Percentiles rank a stretch among this genome's conserved stretches.
Evolutionary conservation across 2,329 filamentous ascomycete species (phyloP).

Genomic region (Lachnellula hyalina): DNA sequence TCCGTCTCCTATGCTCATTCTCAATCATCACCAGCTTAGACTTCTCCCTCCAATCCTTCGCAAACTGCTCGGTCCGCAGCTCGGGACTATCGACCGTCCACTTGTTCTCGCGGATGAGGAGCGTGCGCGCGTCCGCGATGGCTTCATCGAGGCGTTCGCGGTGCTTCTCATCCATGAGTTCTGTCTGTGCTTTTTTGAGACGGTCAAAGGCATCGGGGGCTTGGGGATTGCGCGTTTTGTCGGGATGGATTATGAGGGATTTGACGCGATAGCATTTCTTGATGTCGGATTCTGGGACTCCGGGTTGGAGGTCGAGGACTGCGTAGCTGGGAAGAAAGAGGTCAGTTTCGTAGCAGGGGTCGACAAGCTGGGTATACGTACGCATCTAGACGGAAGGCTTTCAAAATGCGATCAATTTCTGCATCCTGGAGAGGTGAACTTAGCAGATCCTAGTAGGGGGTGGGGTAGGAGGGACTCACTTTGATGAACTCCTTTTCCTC

Average conservation of each 20-base stretch:
- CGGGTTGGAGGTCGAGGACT: conserved; percentile 90
- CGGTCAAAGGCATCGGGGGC: conserved; percentile 96
- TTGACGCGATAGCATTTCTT: conserved; percentile 92
- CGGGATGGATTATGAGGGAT: conserved; percentile 97
- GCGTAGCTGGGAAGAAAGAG: conserved; percentile 60
- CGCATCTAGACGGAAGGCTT: conserved; percentile 78
- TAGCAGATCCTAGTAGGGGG: neutral
- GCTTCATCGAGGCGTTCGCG: conserved; percentile 84
- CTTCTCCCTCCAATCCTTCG: conserved; percentile 84
- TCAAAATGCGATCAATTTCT: conserved; percentile 90
- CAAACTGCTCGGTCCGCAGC: conserved; percentile 77
- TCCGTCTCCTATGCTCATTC: conserved; percentile 76
- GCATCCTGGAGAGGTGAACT: conserved; percentile 59
- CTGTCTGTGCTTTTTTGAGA: conserved; percentile 87
- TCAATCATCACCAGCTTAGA: conserved; percentile 85
- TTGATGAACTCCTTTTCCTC: conserved; percentile 91
- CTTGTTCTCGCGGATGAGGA: conserved; percentile 90
- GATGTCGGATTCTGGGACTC: conserved; percentile 93
- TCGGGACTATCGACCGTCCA: conserved; percentile 87
- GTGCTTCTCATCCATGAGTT: conserved; percentile 90
- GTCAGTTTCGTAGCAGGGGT: conserved; percentile 4
- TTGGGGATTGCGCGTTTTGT: conserved; percentile 87
- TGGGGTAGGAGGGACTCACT: conserved; percentile 40
- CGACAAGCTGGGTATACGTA: conserved; percentile 34
- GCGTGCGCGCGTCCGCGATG: conserved; percentile 91